Evolutionary conservation across 2,329 filamentous ascomycete species (phyloP), one percentile per base, ranked within the genome.

Genomic region (Fusarium equiseti): DNA sequence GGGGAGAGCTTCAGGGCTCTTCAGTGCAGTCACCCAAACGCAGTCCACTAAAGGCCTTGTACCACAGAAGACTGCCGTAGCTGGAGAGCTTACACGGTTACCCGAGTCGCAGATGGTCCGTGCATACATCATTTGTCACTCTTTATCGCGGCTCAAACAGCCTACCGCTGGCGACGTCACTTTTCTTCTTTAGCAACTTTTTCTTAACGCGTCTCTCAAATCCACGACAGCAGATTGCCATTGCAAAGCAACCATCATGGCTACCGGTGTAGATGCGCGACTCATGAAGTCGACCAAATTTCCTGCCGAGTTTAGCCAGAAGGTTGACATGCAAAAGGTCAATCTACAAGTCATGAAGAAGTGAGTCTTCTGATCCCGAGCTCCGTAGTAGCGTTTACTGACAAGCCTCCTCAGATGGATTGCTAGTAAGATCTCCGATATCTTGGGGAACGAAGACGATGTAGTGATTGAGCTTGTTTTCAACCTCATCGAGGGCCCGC

Each of bases 291-390:
- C 91, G 81, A 98, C 95, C 59, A 98, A 97, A 78, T 98, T 98
- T 71, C 96, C 96, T 48, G 87, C 91, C 10, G 94, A 98, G 78
- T 99, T 98, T 83, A 95, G 89, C 78, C 90, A 93, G 79, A 98
- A 98, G 84, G 96, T 99, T 71, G 95, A 99, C 84, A 97, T 97
- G 89, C 89, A 91, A 75, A 98, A 98, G 84, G 94, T 99, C 81
- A 98, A 99, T 79, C 86, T 97, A 53, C 94, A 97, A 81, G 93
- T 99, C 59, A 97, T 99, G 90, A 98, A 98, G 87, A 97, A 96
- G 93, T 97, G 79, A 77, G 90, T 82, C 66, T 40, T 35, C 63
- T 42, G 22, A 50, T 48, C 16, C 38, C 44, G 20, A 31, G 46
- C 59, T 42, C 40, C 24, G 27, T 44, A 40, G 42, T 38, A 29